Evolutionary conservation across 495 filamentous ascomycete genomes (phyloP).

Genomic region (Glutinoglossum americanum): DNA sequence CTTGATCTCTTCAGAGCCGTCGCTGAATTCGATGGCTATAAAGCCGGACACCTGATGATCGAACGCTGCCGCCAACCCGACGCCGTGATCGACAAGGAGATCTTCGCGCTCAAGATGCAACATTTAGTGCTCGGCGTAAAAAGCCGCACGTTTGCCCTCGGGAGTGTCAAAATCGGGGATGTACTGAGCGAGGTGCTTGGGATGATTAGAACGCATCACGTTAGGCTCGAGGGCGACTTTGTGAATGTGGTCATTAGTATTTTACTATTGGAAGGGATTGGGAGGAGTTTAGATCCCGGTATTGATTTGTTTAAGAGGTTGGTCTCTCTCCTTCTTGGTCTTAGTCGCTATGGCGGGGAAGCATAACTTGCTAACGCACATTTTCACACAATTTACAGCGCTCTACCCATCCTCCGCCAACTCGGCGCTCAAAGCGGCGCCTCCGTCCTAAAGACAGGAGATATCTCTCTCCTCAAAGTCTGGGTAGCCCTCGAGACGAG

Average conservation of each 20-base stretch:
- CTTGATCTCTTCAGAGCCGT: constrained; percentile 89
- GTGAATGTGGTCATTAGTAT: constrained; percentile 97
- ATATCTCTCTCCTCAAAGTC: too few relatives aligned
- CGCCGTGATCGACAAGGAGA: constrained; percentile 64
- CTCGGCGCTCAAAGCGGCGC: too few relatives aligned
- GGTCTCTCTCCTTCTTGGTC: too few relatives aligned
- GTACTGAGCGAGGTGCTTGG: constrained; percentile 70
- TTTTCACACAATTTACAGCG: too few relatives aligned
- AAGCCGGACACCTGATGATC: constrained; percentile 88
- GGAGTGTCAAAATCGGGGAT: constrained; percentile 91
- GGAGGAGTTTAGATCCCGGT: constrained; percentile 63
- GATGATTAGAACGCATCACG: constrained; percentile 89
- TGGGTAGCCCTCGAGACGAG: too few relatives aligned
- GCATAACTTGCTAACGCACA: too few relatives aligned
- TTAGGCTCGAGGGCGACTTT: constrained; percentile 90
- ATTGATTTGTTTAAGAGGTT: constrained; percentile 76
- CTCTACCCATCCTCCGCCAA: too few relatives aligned
- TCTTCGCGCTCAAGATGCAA: constrained; percentile 92
- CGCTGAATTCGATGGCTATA: constrained; percentile 93
- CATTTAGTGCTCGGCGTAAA: constrained; percentile 83
- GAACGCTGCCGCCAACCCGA: constrained; percentile 82
- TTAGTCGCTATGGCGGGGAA: too few relatives aligned
- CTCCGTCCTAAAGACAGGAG: too few relatives aligned
- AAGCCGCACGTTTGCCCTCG: constrained; percentile 70
- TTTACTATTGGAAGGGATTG: constrained; percentile 84